Evolutionary conservation across 2,329 filamentous ascomycete species (phyloP), one percentile per base, ranked within the genome.

Genomic region (Botrytis deweyae): DNA sequence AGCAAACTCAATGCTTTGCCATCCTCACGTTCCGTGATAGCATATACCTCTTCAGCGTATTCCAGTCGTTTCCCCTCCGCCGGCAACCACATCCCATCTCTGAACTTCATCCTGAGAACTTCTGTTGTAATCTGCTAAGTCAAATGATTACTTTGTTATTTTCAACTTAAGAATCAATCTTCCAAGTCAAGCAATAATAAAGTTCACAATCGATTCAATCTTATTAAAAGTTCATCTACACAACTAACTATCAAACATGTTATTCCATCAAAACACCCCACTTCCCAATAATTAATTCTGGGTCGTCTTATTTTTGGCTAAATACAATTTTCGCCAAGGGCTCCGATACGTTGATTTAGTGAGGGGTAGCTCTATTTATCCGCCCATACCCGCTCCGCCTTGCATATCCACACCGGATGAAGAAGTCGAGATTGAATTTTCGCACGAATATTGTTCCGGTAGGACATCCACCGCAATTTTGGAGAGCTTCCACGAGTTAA

Each of bases 71-170:
- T 86, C 75, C 86, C 87, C 81, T 89, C 87, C 73, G 87, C 88
- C 61, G 87, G 85, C 67, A 91, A 83, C 90, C 90, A 92, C 90
- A 91, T 90, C 82, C 87, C 87, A 86, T 90, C 88, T 76, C 88
- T 87, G 78, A 90, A 89, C 83, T 88, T 89, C 88, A 89, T 89
- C 71, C 72, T 80, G 33, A 18, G 25, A 22, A 64, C 12, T 58
- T 44, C 3, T 64, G 16, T 44, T 64, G 49, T 16, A 16, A n/a
- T 10, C 22, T 36, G 18, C 4, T 36, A 25, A 55, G 8, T 7
- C 49, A 20, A 29, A 67, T 16, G 9, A 8, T 42, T 55, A 10
- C 46, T 68, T 68, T 18, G 66, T 55, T 9, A 33, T 49, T 33
- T 18, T 3, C 22, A 33, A 25, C 9, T 65, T 14, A 25, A 9